Evolutionary conservation across 2,329 filamentous ascomycete genomes (phyloP).

Genomic region (Alternaria solani): DNA sequence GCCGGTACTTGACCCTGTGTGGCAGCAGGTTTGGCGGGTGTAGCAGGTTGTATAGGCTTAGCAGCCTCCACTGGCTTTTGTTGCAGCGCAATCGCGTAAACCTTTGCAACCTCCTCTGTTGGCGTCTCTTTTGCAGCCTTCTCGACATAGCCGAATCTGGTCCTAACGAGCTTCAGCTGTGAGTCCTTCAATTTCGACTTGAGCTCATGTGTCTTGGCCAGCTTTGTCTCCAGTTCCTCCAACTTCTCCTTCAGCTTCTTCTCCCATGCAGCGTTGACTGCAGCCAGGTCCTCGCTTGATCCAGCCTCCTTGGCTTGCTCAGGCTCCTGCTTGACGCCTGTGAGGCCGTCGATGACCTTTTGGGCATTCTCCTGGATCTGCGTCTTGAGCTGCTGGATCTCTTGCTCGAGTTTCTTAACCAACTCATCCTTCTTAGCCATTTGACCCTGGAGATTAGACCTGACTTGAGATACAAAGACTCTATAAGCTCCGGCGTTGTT

Average conservation of each 20-base stretch:
- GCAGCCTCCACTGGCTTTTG: constrained; percentile 52
- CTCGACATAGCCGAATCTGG: constrained; percentile 80
- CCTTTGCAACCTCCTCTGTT: constrained; percentile 80
- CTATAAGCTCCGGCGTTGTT: constrained; percentile 12
- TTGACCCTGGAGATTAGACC: constrained; percentile 15
- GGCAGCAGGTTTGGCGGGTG: constrained; percentile 22
- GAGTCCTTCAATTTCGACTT: constrained; percentile 78
- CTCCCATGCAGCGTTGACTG: constrained; percentile 47
- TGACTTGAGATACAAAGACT: constrained; percentile 19
- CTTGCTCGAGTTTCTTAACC: constrained; percentile 13
- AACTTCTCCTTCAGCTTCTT: constrained; percentile 49
- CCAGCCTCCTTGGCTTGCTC: constrained; percentile 20
- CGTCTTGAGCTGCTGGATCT: constrained; percentile 22
- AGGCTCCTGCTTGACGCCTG: constrained; percentile 23
- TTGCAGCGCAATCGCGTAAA: constrained; percentile 84
- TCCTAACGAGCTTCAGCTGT: constrained; percentile 66
- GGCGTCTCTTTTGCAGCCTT: constrained; percentile 87
- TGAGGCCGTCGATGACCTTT: constrained; percentile 16
- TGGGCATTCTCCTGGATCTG: constrained; percentile 21
- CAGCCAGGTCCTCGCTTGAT: constrained; percentile 26
- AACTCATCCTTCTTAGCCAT: constrained; percentile 4
- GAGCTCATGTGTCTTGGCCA: constrained; percentile 65
- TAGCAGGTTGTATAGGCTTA: constrained; percentile 29
- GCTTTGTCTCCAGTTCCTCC: constrained; percentile 57
- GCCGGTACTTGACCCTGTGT: constrained; percentile 10